A percentile compares a stretch with the other conserved stretches of the same genome.
Conservation (phyloP, 2,329 filamentous ascomycete species). For the Lasiodiplodia hormozganensis region DNA sequence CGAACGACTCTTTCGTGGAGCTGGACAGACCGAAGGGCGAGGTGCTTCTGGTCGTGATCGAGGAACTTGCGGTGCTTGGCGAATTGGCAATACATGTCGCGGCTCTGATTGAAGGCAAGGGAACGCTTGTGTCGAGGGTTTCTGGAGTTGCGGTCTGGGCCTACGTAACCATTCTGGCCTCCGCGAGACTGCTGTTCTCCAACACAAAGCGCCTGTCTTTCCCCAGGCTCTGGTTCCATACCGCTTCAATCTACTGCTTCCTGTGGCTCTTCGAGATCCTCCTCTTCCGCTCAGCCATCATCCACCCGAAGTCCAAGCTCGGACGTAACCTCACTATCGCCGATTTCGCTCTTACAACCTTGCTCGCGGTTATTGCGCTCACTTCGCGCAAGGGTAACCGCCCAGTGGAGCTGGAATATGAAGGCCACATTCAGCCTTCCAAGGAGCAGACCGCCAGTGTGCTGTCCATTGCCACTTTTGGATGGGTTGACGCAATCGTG, state of each 20-base stretch:
- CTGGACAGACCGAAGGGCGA: constrained; percentile 79
- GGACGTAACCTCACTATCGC: constrained; percentile 70
- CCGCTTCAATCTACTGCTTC: constrained; percentile 78
- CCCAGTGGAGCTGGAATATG: constrained; percentile 84
- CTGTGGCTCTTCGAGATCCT: constrained; percentile 81
- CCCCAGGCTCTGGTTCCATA: constrained; percentile 89
- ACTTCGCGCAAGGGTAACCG: constrained; percentile 92
- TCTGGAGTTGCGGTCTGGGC: constrained; percentile 77
- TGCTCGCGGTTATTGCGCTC: constrained; percentile 78
- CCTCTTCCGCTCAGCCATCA: constrained; percentile 83
- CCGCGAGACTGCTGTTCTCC: constrained; percentile 72
- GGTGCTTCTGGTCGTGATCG: constrained; percentile 71
- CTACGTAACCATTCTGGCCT: constrained; percentile 78
- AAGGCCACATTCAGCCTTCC: constrained; percentile 85
- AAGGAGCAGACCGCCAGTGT: constrained; percentile 87
- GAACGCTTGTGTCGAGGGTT: constrained; percentile 51
- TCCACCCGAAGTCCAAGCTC: constrained; percentile 73
- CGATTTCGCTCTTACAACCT: constrained; percentile 76
- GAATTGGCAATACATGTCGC: constrained; percentile 73
- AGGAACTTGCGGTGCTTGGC: constrained; percentile 76
- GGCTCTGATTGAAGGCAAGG: constrained; percentile 62
- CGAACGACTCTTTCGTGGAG: constrained; percentile 64
- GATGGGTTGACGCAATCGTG: constrained; percentile 89
- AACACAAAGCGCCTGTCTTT: constrained; percentile 67
- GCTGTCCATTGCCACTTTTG: constrained; percentile 85